These are phyloP conservation scores for Zarea fungicola DNA, from an alignment of 2,329 filamentous ascomycete genomes.

Conservation along the genomic window DNA sequence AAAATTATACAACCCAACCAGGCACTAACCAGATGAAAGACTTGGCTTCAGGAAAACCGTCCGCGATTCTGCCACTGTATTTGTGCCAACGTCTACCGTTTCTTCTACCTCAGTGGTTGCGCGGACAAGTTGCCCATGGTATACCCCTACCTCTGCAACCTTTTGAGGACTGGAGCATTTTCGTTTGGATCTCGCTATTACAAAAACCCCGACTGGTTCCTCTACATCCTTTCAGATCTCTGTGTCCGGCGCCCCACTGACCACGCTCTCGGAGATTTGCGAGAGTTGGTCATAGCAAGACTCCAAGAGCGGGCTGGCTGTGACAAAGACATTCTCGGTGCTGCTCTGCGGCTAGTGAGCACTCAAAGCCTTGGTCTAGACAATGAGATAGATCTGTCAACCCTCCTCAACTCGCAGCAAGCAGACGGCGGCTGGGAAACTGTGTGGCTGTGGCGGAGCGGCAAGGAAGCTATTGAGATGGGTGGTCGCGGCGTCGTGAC, in stretches of 20 bases:
- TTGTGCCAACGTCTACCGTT: no score
- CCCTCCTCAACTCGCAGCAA: not conserved
- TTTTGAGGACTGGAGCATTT: not conserved
- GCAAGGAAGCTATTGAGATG: not conserved
- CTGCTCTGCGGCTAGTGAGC: not conserved
- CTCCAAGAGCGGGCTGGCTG: not conserved
- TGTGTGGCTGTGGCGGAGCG: not conserved
- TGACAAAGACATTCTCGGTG: not conserved
- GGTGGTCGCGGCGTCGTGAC: not conserved
- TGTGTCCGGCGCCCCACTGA: not conserved
- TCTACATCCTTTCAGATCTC: not conserved
- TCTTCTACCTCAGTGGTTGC: no score
- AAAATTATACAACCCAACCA: no score
- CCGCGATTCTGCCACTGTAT: not conserved
- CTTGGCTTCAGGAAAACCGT: not conserved
- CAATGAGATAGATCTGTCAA: not conserved
- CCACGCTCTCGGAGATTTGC: not conserved
- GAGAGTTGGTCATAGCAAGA: not conserved
- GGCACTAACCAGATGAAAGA: no score
- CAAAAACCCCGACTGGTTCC: not conserved
- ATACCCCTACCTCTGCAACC: not conserved
- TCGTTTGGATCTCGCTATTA: not conserved
- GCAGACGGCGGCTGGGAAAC: not conserved
- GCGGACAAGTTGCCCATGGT: no score
- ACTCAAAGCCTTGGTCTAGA: not conserved